Conservation (phyloP, 1,284 basidiomycete genomes). For the Meira miltonrushii region DNA sequence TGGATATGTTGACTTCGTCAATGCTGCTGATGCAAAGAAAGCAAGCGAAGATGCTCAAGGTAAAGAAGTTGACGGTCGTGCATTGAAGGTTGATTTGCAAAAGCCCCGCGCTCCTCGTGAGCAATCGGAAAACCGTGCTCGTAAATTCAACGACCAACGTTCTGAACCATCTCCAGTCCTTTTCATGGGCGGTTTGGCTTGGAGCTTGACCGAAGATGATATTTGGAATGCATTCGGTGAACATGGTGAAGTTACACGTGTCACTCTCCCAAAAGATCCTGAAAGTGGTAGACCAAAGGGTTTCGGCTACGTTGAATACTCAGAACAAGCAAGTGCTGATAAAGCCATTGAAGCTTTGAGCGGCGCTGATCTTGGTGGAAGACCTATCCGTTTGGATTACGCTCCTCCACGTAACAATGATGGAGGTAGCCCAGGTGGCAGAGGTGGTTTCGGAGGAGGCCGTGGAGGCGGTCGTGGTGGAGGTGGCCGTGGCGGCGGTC, state of each 20-base stretch:
- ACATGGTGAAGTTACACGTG: slow-evolving; percentile 79
- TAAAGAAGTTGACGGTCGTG: slow-evolving; percentile 83
- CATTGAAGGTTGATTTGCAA: slow-evolving; percentile 79
- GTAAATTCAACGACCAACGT: slow-evolving; percentile 61
- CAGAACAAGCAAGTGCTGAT: slow-evolving; percentile 71
- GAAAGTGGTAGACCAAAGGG: slow-evolving; percentile 89
- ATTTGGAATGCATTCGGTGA: slow-evolving; percentile 90
- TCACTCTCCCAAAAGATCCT: slow-evolving; percentile 86
- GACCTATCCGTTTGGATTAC: slow-evolving; percentile 78
- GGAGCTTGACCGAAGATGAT: slow-evolving; percentile 71
- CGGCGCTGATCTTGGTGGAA: slow-evolving; percentile 76
- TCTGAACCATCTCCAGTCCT: slow-evolving; percentile 70
- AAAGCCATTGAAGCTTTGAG: slow-evolving; percentile 68
- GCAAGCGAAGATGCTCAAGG: slow-evolving; percentile 67
- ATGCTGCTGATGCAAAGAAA: slow-evolving; percentile 57
- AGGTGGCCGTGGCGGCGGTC: slow-evolving; percentile 8
- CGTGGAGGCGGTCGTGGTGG: slow-evolving; percentile 13
- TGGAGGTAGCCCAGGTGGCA: slow-evolving; percentile 50
- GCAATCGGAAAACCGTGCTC: slow-evolving; percentile 66
- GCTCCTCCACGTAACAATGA: slow-evolving; percentile 70
- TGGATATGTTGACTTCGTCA: slow-evolving; percentile 83
- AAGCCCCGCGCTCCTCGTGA: slow-evolving; percentile 61
- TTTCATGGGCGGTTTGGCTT: slow-evolving; percentile 88
- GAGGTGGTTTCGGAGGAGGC: slow-evolving; percentile 10
- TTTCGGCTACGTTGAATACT: slow-evolving; percentile 94